Evolutionary conservation across 2,329 filamentous ascomycete genomes (phyloP), one percentile per base, ranked within the genome.

Genomic region (Pseudogymnoascus sp.): DNA sequence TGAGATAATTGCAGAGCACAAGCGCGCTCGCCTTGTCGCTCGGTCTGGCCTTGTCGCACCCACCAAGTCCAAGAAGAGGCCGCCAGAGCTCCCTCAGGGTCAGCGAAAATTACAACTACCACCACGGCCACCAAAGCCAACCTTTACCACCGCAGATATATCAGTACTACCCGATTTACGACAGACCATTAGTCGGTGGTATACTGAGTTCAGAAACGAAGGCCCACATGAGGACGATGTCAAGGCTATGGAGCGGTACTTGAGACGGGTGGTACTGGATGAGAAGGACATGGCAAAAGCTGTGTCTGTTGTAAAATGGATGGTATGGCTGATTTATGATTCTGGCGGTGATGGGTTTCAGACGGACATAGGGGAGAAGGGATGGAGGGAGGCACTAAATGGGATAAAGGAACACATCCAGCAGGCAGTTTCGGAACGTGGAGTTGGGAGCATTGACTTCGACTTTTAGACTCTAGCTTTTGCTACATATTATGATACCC

Each of bases 191-290:
- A 83, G 80, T 62, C 84, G 84, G 3, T 99, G 94, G 94, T 82
- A 91, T 66, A 72, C 77, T 2, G 85, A 88, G 64, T 96, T 93
- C 65, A 77, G 74, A 37, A 79, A 79, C 4, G 88, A 92, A 2
- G 91, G 90, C 0, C 94, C 94, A 1, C 92, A 94, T 73, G 75
- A 76, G 0, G 85, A 89, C 63, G 94, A 99, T 74, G 87, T 93
- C 0, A 81, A 81, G 41, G 86, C 92, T 38, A 78, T 97, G 64
- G 83, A 81, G 61, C 82, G 79, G 69, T 97, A 96, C 73, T 74
- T 97, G 31, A 78, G 73, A 4, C 82, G 81, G 26, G 90, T 97
- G 0, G 81, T 96, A 0, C 65, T 76, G 1, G 87, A 93, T 63
- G 94, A 97, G 74, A 79, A 82, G 63, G 87, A 97, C 72, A 80